phyloP scores from a whole-genome alignment of 257 asterid genomes.

The Lithospermum erythrorhizon region DNA sequence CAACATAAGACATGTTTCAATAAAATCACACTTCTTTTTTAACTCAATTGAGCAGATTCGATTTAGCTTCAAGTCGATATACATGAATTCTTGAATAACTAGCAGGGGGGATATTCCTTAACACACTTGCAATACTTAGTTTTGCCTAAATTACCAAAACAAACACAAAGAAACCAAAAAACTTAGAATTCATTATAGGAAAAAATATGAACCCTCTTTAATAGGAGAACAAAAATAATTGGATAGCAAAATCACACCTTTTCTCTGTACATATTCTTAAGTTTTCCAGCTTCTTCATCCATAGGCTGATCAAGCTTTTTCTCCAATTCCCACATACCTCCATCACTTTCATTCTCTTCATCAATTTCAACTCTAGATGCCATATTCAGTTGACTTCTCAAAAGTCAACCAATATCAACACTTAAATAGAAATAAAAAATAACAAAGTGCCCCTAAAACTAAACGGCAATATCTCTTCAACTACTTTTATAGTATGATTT shows the following conservation, averaged over 20 bases:
- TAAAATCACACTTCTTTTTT: not conserved
- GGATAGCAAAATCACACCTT: conserved; percentile 33
- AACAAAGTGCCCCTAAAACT: not conserved
- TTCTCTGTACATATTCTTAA: conserved; percentile 77
- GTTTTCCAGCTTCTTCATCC: conserved; percentile 96
- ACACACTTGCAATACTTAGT: not conserved
- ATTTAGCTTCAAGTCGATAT: not conserved
- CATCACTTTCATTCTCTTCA: conserved; percentile 50
- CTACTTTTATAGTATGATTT: not conserved
- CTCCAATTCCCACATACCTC: conserved; percentile 95
- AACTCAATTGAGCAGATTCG: not conserved
- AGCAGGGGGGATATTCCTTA: too few relatives aligned
- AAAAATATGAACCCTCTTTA: not conserved
- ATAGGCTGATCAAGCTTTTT: conserved; percentile 97
- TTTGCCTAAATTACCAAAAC: too few relatives aligned
- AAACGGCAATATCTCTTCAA: not conserved
- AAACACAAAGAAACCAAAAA: not conserved
- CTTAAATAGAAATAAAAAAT: not conserved
- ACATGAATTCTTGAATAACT: not conserved
- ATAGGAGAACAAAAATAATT: not conserved
- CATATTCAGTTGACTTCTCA: conserved; percentile 15
- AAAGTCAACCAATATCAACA: not conserved
- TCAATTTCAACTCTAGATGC: conserved; percentile 45
- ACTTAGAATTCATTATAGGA: too few relatives aligned
- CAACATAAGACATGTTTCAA: not conserved